These are phyloP conservation scores for Leptomonas pyrrhocoris DNA, from an alignment of 208 protist species.

Conservation along the genomic window DNA sequence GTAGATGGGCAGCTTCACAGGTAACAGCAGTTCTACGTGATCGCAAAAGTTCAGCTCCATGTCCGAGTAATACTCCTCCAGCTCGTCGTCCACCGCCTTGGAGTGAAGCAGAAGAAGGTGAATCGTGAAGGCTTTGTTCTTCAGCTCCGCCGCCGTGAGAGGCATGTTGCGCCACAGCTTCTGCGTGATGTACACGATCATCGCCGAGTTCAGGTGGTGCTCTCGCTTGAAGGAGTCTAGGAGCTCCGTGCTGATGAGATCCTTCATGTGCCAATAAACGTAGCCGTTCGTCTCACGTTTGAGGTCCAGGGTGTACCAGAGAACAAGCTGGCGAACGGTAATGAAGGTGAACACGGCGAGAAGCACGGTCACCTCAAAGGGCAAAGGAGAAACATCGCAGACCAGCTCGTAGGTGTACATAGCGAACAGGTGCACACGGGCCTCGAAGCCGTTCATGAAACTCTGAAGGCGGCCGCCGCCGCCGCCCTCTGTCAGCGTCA, in stretches of 20 bases:
- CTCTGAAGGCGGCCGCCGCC: slow-evolving; percentile 2
- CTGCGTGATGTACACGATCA: slow-evolving; percentile 25
- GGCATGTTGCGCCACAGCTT: slow-evolving; percentile 31
- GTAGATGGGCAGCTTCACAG: slow-evolving; percentile 34
- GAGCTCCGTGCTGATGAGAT: slow-evolving; percentile 5
- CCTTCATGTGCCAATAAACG: slow-evolving; percentile 27
- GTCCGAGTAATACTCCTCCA: background rate
- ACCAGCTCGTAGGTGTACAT: slow-evolving; percentile 3
- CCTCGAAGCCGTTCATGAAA: slow-evolving; percentile 5
- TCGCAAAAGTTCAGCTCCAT: slow-evolving; percentile 4
- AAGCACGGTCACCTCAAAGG: slow-evolving; percentile 12
- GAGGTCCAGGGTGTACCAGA: background rate
- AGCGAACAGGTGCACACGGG: slow-evolving; percentile 4
- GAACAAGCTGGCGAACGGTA: slow-evolving; percentile 9
- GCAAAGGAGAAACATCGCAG: slow-evolving; percentile 9
- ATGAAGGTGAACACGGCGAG: slow-evolving; percentile 13
- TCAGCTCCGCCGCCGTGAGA: slow-evolving; percentile 18
- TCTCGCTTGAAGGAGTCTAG: background rate
- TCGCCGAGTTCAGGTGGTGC: slow-evolving; percentile 17
- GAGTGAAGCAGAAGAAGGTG: slow-evolving; percentile 26
- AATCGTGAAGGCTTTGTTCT: slow-evolving; percentile 27
- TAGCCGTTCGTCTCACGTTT: background rate
- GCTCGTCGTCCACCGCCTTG: background rate
- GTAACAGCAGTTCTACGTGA: slow-evolving; percentile 18
- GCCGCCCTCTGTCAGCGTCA: background rate